These are phyloP conservation scores for Glycine soja DNA, from an alignment of 306 rosid genomes.

Conservation along the genomic window DNA sequence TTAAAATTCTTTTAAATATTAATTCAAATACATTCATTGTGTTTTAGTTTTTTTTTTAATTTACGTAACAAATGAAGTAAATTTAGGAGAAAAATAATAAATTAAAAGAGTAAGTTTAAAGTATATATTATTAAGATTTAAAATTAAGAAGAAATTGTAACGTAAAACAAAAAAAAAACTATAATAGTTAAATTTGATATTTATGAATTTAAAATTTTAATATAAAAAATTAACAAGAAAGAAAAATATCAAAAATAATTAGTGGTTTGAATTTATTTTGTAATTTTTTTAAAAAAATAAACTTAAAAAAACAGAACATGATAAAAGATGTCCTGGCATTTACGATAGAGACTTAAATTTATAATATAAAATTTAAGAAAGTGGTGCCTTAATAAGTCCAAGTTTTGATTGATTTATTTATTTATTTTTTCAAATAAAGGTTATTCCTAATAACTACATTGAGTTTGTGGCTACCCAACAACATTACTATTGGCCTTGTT, in stretches of 20 bases:
- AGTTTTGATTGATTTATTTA: background rate
- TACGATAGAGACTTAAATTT: background rate
- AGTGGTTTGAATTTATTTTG: background rate
- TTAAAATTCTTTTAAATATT: no score
- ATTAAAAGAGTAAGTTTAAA: background rate
- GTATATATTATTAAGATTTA: background rate
- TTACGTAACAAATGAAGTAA: background rate
- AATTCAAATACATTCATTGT: no score
- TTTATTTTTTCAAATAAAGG: background rate
- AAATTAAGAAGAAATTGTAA: background rate
- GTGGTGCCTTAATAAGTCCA: background rate
- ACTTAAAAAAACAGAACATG: background rate
- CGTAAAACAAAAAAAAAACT: background rate
- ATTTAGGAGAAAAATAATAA: background rate
- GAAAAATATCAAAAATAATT: background rate
- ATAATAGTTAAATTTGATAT: background rate
- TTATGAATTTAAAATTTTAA: background rate
- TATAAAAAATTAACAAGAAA: background rate
- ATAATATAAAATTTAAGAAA: background rate
- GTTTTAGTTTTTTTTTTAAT: background rate
- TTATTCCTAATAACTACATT: background rate
- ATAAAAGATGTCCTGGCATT: background rate
- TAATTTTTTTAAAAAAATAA: background rate
- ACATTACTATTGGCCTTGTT: background rate
- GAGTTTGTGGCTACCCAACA: background rate